phyloP scores from a whole-genome alignment of 768 basidiomycete genomes.

The Suillus fuscotomentosus region DNA sequence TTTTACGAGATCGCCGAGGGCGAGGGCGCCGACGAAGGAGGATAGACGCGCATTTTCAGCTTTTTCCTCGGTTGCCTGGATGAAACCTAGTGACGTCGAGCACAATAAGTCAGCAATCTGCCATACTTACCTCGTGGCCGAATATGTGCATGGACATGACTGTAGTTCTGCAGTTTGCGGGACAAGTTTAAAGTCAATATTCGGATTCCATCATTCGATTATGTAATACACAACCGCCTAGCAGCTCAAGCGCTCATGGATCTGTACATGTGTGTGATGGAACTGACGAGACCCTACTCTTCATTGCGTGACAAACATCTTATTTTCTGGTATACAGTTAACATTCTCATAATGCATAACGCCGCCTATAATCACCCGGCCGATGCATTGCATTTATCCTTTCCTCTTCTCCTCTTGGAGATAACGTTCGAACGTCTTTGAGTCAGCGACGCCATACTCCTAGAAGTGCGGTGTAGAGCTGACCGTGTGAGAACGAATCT shows the following conservation, averaged over 20 bases:
- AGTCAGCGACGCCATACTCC: too few species aligned
- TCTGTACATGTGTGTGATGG: too few species aligned
- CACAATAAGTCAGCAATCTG: not conserved
- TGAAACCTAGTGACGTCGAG: constrained; percentile 6
- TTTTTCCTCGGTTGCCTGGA: constrained; percentile 86
- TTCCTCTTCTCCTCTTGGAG: too few species aligned
- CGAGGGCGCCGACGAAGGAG: constrained; percentile 96
- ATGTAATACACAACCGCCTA: not conserved
- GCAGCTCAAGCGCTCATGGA: too few species aligned
- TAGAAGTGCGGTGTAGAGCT: too few species aligned
- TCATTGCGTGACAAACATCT: too few species aligned
- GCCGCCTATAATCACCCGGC: constrained; percentile 28
- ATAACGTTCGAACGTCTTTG: too few species aligned
- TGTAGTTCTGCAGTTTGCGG: not conserved
- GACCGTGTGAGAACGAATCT: too few species aligned
- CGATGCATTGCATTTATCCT: too few species aligned
- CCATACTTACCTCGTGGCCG: constrained; percentile 49
- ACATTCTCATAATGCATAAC: too few species aligned
- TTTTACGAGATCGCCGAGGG: constrained; percentile 97
- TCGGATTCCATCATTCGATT: not conserved
- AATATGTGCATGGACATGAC: constrained; percentile 73
- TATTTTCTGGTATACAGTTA: too few species aligned
- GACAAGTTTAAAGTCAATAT: not conserved
- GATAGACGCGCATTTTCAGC: constrained; percentile 98
- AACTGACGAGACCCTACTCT: too few species aligned